phyloP scores from a whole-genome alignment of 345 rosid species.

The Arabis alpina region DNA sequence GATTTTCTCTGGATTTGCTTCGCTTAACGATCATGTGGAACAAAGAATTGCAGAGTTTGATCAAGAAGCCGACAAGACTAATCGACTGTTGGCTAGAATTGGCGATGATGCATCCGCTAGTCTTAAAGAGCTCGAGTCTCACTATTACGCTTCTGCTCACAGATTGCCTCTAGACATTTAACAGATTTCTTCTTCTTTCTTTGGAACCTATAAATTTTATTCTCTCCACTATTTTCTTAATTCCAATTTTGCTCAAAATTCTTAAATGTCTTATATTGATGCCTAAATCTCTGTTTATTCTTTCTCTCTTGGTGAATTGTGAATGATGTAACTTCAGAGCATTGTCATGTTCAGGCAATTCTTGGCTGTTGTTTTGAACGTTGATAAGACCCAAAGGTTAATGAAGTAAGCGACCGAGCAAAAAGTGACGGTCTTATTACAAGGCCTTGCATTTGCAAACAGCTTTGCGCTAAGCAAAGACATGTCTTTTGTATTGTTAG shows the following conservation, averaged over 20 bases:
- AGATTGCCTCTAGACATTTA: constrained; percentile 44
- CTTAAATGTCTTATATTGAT: neutral
- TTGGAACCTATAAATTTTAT: too few species aligned
- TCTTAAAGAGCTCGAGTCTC: constrained; percentile 83
- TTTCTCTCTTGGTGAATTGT: too few species aligned
- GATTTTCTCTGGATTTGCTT: constrained; percentile 91
- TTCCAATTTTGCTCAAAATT: too few species aligned
- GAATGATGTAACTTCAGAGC: too few species aligned
- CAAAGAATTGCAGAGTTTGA: constrained; percentile 70
- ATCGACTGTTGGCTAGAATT: constrained; percentile 63
- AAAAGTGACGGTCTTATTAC: constrained; percentile 57
- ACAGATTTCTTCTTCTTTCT: neutral
- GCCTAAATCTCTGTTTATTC: neutral
- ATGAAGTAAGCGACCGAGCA: constrained; percentile 61
- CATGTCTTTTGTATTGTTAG: constrained; percentile 55
- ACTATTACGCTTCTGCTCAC: constrained; percentile 74
- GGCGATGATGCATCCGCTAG: constrained; percentile 90
- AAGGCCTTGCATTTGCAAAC: constrained; percentile 69
- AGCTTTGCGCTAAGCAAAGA: constrained; percentile 78
- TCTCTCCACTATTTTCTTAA: too few species aligned
- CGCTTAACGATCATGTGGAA: constrained; percentile 84
- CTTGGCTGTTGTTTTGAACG: constrained; percentile 49
- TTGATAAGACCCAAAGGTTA: constrained; percentile 69
- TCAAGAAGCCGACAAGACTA: constrained; percentile 66
- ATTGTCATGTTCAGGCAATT: constrained; percentile 52